These are phyloP conservation scores for Aspergillus campestris DNA, from an alignment of 495 filamentous ascomycete genomes.

Conservation along the genomic window DNA sequence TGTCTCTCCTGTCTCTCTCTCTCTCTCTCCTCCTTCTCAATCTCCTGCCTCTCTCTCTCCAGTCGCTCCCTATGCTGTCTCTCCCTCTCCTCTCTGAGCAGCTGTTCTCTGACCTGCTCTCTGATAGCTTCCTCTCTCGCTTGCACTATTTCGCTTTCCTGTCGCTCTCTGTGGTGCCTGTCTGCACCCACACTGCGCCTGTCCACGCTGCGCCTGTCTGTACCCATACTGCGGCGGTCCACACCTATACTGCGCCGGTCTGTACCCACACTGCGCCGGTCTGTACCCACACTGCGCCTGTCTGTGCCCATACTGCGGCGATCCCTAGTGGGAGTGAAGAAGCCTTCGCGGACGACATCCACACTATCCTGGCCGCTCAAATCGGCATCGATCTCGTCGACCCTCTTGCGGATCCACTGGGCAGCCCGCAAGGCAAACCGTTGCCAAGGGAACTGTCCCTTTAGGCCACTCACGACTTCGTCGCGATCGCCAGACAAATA, in stretches of 20 bases:
- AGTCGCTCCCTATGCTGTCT: too few species aligned
- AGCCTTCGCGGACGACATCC: constrained; percentile 15
- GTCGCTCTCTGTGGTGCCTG: neutral
- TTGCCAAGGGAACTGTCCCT: constrained; percentile 22
- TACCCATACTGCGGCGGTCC: too few species aligned
- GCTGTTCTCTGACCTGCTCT: too few species aligned
- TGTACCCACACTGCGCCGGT: neutral
- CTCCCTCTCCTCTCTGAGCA: too few species aligned
- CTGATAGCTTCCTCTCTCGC: too few species aligned
- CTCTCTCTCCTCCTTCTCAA: too few species aligned
- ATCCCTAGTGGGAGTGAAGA: constrained; percentile 1
- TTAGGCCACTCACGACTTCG: constrained; percentile 18
- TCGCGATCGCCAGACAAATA: constrained; percentile 12
- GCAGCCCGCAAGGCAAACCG: constrained; percentile 22
- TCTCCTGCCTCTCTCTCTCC: too few species aligned
- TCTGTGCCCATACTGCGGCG: constrained; percentile 3
- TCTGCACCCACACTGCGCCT: neutral
- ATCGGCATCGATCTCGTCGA: constrained; percentile 22
- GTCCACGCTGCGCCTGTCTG: too few species aligned
- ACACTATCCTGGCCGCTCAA: constrained; percentile 11
- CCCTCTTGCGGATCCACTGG: constrained; percentile 27
- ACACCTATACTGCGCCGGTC: too few species aligned
- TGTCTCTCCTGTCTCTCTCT: too few species aligned
- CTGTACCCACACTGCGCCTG: neutral
- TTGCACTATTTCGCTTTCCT: too few species aligned